Conservation (phyloP, 352 stramenopile species). For the Phytophthora capsici region DNA sequence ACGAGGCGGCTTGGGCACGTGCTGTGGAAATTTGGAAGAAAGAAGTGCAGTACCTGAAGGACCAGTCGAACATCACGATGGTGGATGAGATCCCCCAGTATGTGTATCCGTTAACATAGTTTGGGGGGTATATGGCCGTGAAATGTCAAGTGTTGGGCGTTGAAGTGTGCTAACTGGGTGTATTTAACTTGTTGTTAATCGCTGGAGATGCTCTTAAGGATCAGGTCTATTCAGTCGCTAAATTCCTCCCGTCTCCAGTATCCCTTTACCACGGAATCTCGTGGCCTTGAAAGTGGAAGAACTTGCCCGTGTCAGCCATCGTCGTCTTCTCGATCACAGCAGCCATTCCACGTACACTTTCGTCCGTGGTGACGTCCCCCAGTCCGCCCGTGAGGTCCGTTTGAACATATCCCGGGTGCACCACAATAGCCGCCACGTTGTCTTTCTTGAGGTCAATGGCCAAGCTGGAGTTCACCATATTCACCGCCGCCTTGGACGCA, state of each 20-base stretch:
- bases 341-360: conserved; percentile 38
- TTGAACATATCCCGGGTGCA: conserved; percentile 56
- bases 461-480: conserved; percentile 59
- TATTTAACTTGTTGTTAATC: background rate
- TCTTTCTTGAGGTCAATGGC: conserved; percentile 51
- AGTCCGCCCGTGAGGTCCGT: conserved; percentile 49
- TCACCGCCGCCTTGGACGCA: conserved; percentile 71
- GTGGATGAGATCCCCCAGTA: too few species aligned
- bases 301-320: conserved; percentile 51
- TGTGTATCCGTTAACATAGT: too few species aligned
- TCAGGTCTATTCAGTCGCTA: too few species aligned
- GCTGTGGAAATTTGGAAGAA: too few species aligned
- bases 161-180: too few species aligned
- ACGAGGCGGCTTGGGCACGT: too few species aligned
- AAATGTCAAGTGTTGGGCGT: too few species aligned
- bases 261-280: conserved; percentile 47
- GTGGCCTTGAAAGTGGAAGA: conserved; percentile 48
- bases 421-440: conserved; percentile 46
- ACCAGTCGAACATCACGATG: too few species aligned
- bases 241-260: background rate
- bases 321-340: conserved; percentile 40
- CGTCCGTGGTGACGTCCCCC: conserved; percentile 35
- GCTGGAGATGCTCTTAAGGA: too few species aligned
- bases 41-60: too few species aligned
- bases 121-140: too few species aligned